Evolutionary conservation across 176 grass and related monocot species (phyloP).

Genomic region (Lolium multiflorum): DNA sequence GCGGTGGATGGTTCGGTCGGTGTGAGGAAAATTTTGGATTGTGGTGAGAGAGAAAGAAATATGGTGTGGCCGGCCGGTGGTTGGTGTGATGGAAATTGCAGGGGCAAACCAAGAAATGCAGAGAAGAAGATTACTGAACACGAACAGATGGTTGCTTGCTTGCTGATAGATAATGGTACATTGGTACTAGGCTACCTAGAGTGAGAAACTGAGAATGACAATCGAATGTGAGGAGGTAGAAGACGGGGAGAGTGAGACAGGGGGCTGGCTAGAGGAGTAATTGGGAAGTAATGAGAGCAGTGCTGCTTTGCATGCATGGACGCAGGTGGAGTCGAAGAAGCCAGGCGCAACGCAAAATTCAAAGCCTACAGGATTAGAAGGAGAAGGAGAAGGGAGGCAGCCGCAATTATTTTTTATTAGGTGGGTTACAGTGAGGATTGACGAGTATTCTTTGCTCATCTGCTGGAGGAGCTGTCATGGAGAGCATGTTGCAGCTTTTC

Average conservation of each 20-base stretch:
- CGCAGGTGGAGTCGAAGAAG: constrained; percentile 38
- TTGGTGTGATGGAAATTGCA: constrained; percentile 38
- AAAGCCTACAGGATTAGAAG: not conserved
- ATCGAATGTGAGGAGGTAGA: constrained; percentile 3
- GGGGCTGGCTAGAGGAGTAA: constrained; percentile 39
- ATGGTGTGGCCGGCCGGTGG: not conserved
- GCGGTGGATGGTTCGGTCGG: constrained; percentile 48
- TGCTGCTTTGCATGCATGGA: constrained; percentile 59
- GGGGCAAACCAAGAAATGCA: not conserved
- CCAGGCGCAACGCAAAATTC: not conserved
- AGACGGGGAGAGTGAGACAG: not conserved
- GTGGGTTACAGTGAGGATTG: constrained; percentile 32
- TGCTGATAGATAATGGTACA: not conserved
- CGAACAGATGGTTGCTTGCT: constrained; percentile 19
- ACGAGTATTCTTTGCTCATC: not conserved
- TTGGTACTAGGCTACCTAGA: not conserved
- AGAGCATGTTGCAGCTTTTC: constrained; percentile 31
- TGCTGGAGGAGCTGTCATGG: constrained; percentile 44
- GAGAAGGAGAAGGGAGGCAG: not conserved
- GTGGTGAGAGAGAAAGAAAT: constrained; percentile 10
- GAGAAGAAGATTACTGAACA: not conserved
- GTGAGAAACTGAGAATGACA: not conserved
- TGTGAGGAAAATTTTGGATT: constrained; percentile 51
- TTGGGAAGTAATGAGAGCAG: constrained; percentile 46
- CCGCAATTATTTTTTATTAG: not conserved